Conservation (phyloP, 2,329 filamentous ascomycete species). For the Lachnellula subtilissima region DNA sequence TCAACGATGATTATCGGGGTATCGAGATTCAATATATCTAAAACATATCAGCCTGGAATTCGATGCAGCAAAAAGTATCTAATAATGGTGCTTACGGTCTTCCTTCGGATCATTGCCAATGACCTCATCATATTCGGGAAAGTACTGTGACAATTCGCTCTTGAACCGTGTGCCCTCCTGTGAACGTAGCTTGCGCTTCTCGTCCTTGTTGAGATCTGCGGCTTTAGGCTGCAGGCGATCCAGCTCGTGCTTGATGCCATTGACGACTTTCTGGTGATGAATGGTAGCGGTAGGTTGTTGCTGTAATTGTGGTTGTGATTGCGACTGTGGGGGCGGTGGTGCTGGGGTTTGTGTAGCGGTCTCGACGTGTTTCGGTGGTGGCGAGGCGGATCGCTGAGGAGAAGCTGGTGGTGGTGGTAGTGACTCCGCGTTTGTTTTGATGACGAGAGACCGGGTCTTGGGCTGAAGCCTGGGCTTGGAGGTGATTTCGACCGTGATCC, state of each 20-base stretch:
- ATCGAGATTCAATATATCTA: constrained; percentile 68
- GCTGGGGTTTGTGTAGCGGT: constrained; percentile 21
- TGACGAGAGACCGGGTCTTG: constrained; percentile 18
- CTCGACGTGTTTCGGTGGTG: constrained; percentile 15
- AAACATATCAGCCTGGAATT: constrained; percentile 17
- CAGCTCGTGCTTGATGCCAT: constrained; percentile 59
- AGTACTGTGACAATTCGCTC: constrained; percentile 87
- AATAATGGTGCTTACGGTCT: constrained; percentile 53
- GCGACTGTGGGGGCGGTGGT: constrained; percentile 27
- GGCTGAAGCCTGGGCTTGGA: constrained; percentile 25
- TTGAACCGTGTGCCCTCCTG: constrained; percentile 82
- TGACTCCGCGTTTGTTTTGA: constrained; percentile 22
- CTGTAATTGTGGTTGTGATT: constrained; percentile 5
- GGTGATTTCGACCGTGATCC: constrained; percentile 51
- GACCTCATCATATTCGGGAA: constrained; percentile 89
- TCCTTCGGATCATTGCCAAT: constrained; percentile 81
- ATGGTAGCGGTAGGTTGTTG: constrained; percentile 17
- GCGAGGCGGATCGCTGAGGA: constrained; percentile 8
- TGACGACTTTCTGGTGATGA: constrained; percentile 53
- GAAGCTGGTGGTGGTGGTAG: constrained; percentile 15
- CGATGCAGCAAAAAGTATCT: not conserved
- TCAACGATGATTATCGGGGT: constrained; percentile 71
- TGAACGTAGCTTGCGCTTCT: constrained; percentile 76
- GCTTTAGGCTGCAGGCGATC: constrained; percentile 48
- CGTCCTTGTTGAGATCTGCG: constrained; percentile 44